These are phyloP conservation scores for Phytopythium ostracodes DNA, from an alignment of 352 stramenopile genomes.

Conservation along the genomic window DNA sequence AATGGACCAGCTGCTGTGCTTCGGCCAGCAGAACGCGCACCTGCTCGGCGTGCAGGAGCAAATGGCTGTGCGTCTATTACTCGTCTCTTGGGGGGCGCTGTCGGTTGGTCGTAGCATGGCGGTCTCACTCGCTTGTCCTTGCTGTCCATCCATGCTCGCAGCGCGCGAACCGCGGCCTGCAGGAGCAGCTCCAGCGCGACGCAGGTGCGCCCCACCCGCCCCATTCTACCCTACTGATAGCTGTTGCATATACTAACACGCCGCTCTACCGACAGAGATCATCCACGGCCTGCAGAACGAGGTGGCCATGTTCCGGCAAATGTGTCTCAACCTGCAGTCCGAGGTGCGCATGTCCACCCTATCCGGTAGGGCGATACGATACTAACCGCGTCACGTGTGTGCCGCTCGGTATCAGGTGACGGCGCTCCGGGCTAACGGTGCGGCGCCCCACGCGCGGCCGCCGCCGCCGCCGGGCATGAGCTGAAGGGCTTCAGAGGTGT, in stretches of 20 bases:
- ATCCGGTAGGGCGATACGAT: neutral
- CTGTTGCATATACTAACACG: slow-evolving; percentile 3
- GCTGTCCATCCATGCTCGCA: slow-evolving; percentile 14
- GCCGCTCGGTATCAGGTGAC: slow-evolving; percentile 33
- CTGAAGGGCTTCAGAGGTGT: slow-evolving; percentile 11
- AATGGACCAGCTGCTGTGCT: slow-evolving; percentile 75
- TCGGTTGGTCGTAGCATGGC: neutral
- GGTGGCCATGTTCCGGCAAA: slow-evolving; percentile 77
- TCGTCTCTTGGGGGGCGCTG: too few relatives aligned
- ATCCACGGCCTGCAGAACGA: slow-evolving; percentile 71
- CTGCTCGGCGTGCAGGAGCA: slow-evolving; percentile 58
- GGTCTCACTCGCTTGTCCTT: neutral
- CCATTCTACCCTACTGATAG: neutral
- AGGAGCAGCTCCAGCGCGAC: slow-evolving; percentile 65
- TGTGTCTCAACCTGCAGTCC: slow-evolving; percentile 75
- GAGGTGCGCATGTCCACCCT: slow-evolving; percentile 49
- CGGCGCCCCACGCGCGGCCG: slow-evolving; percentile 23
- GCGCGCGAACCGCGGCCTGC: slow-evolving; percentile 60
- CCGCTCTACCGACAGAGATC: slow-evolving; percentile 36
- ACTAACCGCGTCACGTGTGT: neutral
- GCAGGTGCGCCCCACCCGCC: slow-evolving; percentile 35
- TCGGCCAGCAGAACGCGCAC: slow-evolving; percentile 65
- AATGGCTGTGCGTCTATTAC: slow-evolving; percentile 51
- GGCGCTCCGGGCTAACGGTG: slow-evolving; percentile 23
- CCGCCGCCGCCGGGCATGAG: slow-evolving; percentile 50